Evolutionary conservation across 495 filamentous ascomycete species (phyloP), one percentile per base, ranked within the genome.

Genomic region (Niebla homalea): DNA sequence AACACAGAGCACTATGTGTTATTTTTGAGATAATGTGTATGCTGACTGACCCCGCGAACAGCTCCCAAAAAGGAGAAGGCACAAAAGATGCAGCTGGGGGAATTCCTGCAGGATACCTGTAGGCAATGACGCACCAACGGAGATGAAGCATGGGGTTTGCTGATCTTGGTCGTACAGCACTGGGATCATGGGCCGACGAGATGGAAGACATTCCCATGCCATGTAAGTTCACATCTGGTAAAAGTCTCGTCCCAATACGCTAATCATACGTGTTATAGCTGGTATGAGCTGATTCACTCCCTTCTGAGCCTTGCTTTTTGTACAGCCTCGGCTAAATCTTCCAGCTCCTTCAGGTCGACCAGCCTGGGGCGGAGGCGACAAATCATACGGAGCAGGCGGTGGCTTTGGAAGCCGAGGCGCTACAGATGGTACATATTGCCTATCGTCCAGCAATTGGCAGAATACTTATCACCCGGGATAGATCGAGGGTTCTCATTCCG

Each of bases 101-200:
- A 81, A 59, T 97, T 99, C 74, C 73, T 97, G 73, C 76, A 74
- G 52, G 86, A 95, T 61, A 76, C 85, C 65, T 80, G 90, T 95
- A 74, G 63, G 80, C 67, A 57, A 45, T 43, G 21, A 40, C 45
- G 39, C 49, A 56, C 46, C 37, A 52, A 23, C 38, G 39, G 56
- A 46, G 46, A 43, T 57, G 46, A 52, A 41, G 42, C 54, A 56
- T 26, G 5, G 10, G 29, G 16, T 48, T 46, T 41, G 66, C 71
- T 74, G 64, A 75, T 26, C 59, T 40, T 49, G 15, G 21, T 21
- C 21, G 52, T 56, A 52, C 62, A 94, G 89, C 81, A 57, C 78
- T 87, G 56, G 87, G 87, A 62, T 95, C 92, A 52, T 98, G 92
- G 92, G 92, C 92, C 56, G 92, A 97, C 72, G 92, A 98, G 62